A percentile compares a stretch with the other conserved stretches of the same genome.
These are phyloP conservation scores for Trichoderma sp. DNA, from an alignment of 2,329 filamentous ascomycete species.

Conservation along the genomic window DNA sequence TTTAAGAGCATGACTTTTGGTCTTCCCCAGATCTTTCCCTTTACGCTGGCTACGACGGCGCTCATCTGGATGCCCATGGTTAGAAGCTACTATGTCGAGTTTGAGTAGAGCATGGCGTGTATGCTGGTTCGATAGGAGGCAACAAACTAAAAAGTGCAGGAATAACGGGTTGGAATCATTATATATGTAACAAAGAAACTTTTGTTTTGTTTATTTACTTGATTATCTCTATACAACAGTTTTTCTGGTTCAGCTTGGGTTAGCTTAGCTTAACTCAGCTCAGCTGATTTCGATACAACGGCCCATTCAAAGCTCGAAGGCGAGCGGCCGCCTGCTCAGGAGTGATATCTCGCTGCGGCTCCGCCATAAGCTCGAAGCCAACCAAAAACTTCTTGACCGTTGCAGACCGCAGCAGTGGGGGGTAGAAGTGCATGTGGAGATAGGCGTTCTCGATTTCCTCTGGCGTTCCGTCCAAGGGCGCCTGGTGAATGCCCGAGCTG, in stretches of 20 bases:
- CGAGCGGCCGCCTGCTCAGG: slow-evolving; percentile 88
- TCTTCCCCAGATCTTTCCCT: slow-evolving; percentile 57
- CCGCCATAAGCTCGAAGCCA: slow-evolving; percentile 93
- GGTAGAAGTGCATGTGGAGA: slow-evolving; percentile 98
- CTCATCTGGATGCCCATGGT: slow-evolving; percentile 67
- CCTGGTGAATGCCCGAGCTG: slow-evolving; percentile 95
- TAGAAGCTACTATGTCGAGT: slow-evolving; percentile 67
- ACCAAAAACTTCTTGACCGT: slow-evolving; percentile 96
- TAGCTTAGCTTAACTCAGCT: slow-evolving; percentile 5
- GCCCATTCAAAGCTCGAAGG: slow-evolving; percentile 73
- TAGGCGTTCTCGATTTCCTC: slow-evolving; percentile 87
- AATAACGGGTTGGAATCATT: not conserved
- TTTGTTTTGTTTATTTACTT: not conserved
- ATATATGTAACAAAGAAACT: not conserved
- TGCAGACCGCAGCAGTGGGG: slow-evolving; percentile 85
- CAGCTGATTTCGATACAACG: slow-evolving; percentile 74
- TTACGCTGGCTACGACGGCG: slow-evolving; percentile 52
- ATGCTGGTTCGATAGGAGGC: not conserved
- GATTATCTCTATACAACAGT: not conserved
- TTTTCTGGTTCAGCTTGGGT: slow-evolving; percentile 5
- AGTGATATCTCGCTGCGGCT: slow-evolving; percentile 97
- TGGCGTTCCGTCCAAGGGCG: slow-evolving; percentile 76
- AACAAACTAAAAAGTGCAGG: not conserved
- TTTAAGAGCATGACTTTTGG: slow-evolving; percentile 74
- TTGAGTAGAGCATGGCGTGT: slow-evolving; percentile 31